phyloP scores from a whole-genome alignment of 176 grass and related monocot species.

The Lolium perenne region DNA sequence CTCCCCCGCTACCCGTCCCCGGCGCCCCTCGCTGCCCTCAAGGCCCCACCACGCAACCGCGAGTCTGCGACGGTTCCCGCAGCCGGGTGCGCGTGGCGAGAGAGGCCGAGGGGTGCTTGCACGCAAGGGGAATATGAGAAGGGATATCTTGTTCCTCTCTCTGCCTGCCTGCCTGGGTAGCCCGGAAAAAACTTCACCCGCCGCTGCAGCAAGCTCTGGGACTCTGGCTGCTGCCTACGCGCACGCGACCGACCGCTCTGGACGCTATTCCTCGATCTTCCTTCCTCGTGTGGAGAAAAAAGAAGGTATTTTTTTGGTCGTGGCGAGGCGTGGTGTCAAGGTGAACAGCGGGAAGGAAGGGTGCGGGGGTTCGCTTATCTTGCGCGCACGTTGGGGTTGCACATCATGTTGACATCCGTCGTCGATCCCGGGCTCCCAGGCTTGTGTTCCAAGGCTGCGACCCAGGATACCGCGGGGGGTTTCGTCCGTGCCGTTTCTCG shows the following conservation, averaged over 20 bases:
- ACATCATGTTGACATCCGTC: conserved; percentile 20
- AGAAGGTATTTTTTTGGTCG: not conserved
- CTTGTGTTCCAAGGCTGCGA: conserved; percentile 20
- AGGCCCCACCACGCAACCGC: conserved; percentile 9
- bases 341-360: too few species aligned
- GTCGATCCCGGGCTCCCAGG: not conserved
- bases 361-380: too few species aligned
- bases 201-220: conserved; percentile 29
- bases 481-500: conserved; percentile 19
- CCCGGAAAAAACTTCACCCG: conserved; percentile 10
- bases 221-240: conserved; percentile 6
- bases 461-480: not conserved
- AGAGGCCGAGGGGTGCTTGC: conserved; percentile 54
- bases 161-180: not conserved
- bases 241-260: not conserved
- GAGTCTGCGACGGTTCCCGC: conserved; percentile 7
- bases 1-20: conserved; percentile 39
- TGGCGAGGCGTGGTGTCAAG: not conserved
- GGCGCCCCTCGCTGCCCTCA: not conserved
- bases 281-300: not conserved
- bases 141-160: conserved; percentile 47
- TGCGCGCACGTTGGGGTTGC: not conserved
- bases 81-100: conserved; percentile 48
- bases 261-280: not conserved
- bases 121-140: conserved; percentile 76